A percentile compares a stretch with the other conserved stretches of the same genome.
Conservation (phyloP, 2,329 filamentous ascomycete genomes). For the Pyricularia pennisetigena region DNA sequence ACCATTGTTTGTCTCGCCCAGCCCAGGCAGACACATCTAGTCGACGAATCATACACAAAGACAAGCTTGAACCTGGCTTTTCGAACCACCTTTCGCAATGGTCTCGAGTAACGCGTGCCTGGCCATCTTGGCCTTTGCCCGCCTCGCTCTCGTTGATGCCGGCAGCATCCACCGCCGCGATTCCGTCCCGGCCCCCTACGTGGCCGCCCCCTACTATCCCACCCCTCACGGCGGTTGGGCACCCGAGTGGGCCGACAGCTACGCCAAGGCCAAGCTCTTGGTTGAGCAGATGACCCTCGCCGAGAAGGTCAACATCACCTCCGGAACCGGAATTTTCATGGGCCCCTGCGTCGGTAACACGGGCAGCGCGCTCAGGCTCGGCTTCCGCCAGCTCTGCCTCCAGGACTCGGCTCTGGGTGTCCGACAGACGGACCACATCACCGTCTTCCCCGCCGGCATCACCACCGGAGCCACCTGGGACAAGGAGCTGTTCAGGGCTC, state of each 20-base stretch:
- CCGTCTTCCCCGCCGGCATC: slow-evolving; percentile 72
- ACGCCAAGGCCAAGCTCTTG: slow-evolving; percentile 55
- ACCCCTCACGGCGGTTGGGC: slow-evolving; percentile 64
- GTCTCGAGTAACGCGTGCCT: slow-evolving; percentile 1
- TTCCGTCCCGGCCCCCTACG: slow-evolving; percentile 23
- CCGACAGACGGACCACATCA: slow-evolving; percentile 63
- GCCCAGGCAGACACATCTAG: too few species aligned
- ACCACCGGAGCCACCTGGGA: slow-evolving; percentile 67
- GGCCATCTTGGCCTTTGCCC: slow-evolving; percentile 5
- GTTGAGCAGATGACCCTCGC: slow-evolving; percentile 70
- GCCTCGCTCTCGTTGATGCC: slow-evolving; percentile 9
- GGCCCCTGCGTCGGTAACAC: slow-evolving; percentile 69
- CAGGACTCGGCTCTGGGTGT: slow-evolving; percentile 66
- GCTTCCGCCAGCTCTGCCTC: slow-evolving; percentile 62
- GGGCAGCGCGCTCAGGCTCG: slow-evolving; percentile 58
- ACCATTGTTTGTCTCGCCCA: too few species aligned
- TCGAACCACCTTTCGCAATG: neutral
- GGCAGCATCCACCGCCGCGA: slow-evolving; percentile 15
- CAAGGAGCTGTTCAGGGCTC: slow-evolving; percentile 59
- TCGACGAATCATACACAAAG: too few species aligned
- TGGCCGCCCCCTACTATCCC: slow-evolving; percentile 58
- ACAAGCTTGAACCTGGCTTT: neutral
- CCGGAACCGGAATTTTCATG: slow-evolving; percentile 64
- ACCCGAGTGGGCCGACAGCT: slow-evolving; percentile 58
- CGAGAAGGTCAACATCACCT: slow-evolving; percentile 71